These are phyloP conservation scores for Corinectria fuckeliana DNA, from an alignment of 2,329 filamentous ascomycete species.

Conservation along the genomic window DNA sequence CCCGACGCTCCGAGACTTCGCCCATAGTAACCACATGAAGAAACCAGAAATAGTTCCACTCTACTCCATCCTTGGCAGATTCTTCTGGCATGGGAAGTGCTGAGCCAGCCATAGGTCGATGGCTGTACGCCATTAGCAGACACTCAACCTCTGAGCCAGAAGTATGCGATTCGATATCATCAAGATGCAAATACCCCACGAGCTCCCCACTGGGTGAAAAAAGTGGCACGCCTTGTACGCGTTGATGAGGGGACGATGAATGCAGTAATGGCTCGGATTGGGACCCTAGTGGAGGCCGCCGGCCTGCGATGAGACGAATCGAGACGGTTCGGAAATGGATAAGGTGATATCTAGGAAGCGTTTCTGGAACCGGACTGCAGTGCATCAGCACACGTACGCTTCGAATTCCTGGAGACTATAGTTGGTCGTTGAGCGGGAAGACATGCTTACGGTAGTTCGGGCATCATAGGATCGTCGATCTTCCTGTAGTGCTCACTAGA, in stretches of 20 bases:
- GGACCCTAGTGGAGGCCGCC: background rate
- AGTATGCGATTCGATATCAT: background rate
- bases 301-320: conserved; percentile 1
- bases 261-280: background rate
- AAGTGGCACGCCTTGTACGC: background rate
- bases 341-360: background rate
- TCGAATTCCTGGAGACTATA: background rate
- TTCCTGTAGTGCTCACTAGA: background rate
- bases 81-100: background rate
- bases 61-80: background rate
- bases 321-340: background rate
- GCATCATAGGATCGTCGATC: background rate
- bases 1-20: conserved; percentile 6
- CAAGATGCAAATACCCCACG: conserved; percentile 10
- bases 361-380: background rate
- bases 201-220: background rate
- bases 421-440: background rate
- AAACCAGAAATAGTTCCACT: conserved; percentile 7
- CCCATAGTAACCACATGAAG: background rate
- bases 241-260: background rate
- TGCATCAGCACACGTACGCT: background rate
- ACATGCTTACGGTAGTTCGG: background rate
- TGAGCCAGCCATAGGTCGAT: conserved; percentile 2
- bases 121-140: conserved; percentile 8
- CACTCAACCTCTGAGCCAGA: conserved; percentile 8